Conservation (phyloP, 495 filamentous ascomycete species). For the Rhizodiscina lignyota region DNA sequence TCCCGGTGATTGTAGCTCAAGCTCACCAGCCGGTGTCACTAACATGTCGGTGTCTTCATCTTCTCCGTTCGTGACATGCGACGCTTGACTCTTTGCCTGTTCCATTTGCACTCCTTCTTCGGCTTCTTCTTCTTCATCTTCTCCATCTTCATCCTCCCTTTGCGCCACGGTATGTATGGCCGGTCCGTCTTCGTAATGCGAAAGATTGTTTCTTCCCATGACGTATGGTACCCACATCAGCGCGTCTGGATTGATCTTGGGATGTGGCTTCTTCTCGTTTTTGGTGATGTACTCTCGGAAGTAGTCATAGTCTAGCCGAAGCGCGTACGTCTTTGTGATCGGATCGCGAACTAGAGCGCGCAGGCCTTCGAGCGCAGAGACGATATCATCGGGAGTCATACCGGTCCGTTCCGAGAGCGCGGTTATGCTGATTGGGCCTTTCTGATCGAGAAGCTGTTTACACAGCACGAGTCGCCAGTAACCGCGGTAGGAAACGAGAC, state of each 20-base stretch:
- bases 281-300: slow-evolving; percentile 71
- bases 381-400: slow-evolving; percentile 90
- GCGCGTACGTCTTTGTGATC: slow-evolving; percentile 68
- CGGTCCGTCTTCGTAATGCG: slow-evolving; percentile 66
- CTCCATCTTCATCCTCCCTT: slow-evolving; percentile 50
- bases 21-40: neutral
- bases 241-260: slow-evolving; percentile 63
- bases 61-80: slow-evolving; percentile 1
- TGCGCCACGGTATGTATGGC: slow-evolving; percentile 79
- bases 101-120: slow-evolving; percentile 23
- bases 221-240: slow-evolving; percentile 96
- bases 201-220: slow-evolving; percentile 76
- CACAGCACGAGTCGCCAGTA: slow-evolving; percentile 89
- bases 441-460: slow-evolving; percentile 54
- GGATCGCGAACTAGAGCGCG: slow-evolving; percentile 82
- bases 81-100: slow-evolving; percentile 1
- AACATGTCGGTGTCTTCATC: neutral
- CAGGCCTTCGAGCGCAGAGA: slow-evolving; percentile 79
- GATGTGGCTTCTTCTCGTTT: slow-evolving; percentile 74
- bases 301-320: slow-evolving; percentile 67
- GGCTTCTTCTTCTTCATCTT: slow-evolving; percentile 33
- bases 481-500: slow-evolving; percentile 86
- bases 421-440: slow-evolving; percentile 44
- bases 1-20: neutral
- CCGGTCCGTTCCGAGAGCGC: slow-evolving; percentile 83